phyloP scores from a whole-genome alignment of 148 eudicot species.

The Silene uniflora region DNA sequence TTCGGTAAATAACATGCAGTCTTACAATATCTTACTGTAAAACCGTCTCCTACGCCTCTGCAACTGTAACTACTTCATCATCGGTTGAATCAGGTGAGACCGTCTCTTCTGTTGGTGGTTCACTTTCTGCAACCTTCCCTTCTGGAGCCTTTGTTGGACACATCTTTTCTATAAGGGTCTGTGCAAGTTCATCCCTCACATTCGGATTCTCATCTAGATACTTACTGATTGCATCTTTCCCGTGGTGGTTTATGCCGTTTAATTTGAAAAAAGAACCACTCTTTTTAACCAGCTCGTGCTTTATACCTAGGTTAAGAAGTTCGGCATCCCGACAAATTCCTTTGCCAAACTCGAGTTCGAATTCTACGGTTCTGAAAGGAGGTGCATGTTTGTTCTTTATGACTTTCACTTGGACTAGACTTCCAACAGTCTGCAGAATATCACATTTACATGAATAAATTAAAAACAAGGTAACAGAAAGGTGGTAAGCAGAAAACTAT shows the following conservation, averaged over 20 bases:
- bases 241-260: constrained; percentile 43
- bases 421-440: constrained; percentile 63
- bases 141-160: constrained; percentile 22
- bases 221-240: constrained; percentile 60
- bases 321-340: constrained; percentile 71
- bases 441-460: background rate
- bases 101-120: background rate
- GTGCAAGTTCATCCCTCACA: constrained; percentile 46
- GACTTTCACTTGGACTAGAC: constrained; percentile 74
- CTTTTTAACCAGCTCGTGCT: constrained; percentile 66
- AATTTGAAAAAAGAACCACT: constrained; percentile 32
- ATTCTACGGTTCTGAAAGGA: constrained; percentile 68
- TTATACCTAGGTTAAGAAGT: constrained; percentile 60
- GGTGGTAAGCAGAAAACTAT: background rate
- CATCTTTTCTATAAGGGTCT: constrained; percentile 57
- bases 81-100: background rate
- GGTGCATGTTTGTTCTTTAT: constrained; percentile 96
- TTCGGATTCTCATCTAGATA: constrained; percentile 43
- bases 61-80: background rate
- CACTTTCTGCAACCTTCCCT: constrained; percentile 16
- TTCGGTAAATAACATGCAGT: background rate
- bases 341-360: constrained; percentile 89
- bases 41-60: background rate
- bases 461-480: background rate
- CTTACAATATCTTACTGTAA: background rate